A percentile compares a stretch with the other conserved stretches of the same genome.
Evolutionary conservation across 495 filamentous ascomycete genomes (phyloP).

Genomic region (Daldinia vernicosa): DNA sequence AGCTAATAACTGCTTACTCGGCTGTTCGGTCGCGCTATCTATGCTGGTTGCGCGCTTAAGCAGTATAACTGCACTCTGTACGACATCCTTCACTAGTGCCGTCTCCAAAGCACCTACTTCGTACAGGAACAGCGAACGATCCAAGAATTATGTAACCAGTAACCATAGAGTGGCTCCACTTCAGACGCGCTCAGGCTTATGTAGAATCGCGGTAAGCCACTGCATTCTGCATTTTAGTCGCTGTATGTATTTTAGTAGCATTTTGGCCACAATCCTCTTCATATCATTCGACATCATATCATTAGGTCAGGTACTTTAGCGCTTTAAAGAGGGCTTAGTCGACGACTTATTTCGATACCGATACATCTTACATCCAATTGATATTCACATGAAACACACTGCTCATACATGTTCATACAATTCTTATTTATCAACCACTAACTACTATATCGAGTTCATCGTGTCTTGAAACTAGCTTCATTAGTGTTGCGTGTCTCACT

Average conservation of each 20-base stretch:
- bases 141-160: background rate
- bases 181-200: background rate
- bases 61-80: background rate
- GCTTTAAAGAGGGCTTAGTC: constrained; percentile 5
- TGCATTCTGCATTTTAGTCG: background rate
- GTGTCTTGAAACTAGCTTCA: background rate
- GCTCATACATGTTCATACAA: constrained; percentile 1
- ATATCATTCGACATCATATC: constrained; percentile 40
- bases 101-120: too few relatives aligned
- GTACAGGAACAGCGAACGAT: background rate
- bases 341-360: constrained; percentile 3
- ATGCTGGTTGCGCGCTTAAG: background rate
- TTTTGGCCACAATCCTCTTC: constrained; percentile 6
- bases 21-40: background rate
- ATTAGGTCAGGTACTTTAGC: constrained; percentile 23
- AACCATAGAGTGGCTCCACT: background rate
- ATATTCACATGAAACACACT: constrained; percentile 9
- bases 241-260: background rate
- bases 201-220: background rate
- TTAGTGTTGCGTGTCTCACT: background rate
- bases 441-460: background rate
- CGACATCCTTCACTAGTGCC: background rate
- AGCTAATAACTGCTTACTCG: background rate
- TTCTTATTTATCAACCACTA: background rate
- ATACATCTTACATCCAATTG: constrained; percentile 33